Percentiles rank a stretch among this genome's conserved stretches.
Conservation (phyloP, 1,284 basidiomycete species). For the Chalciporus sp. region DNA sequence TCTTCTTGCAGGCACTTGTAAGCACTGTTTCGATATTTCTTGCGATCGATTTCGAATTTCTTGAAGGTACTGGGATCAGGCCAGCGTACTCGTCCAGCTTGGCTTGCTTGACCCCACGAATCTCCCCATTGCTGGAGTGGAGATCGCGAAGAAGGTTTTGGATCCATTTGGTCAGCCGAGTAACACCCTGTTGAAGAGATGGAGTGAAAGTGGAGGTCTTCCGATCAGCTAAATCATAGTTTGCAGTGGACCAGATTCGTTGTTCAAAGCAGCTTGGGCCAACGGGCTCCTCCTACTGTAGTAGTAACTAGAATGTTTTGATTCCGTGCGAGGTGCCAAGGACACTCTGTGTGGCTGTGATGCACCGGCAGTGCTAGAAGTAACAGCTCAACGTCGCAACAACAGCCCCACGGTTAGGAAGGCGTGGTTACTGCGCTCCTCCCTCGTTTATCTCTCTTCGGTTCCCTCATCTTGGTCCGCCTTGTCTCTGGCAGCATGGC, state of each 20-base stretch:
- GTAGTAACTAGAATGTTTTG: too few relatives aligned
- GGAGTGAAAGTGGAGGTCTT: conserved; percentile 44
- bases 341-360: too few relatives aligned
- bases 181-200: conserved; percentile 41
- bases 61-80: conserved; percentile 51
- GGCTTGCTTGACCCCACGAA: conserved; percentile 37
- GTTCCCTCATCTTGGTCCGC: conserved; percentile 3
- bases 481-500: conserved; percentile 30
- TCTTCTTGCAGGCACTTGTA: conserved; percentile 25
- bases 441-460: neutral
- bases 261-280: too few relatives aligned
- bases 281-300: too few relatives aligned
- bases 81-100: conserved; percentile 46
- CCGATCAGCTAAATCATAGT: conserved; percentile 21
- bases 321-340: too few relatives aligned
- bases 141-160: conserved; percentile 44
- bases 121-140: conserved; percentile 43
- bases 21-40: conserved; percentile 1
- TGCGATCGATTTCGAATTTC: neutral
- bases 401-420: too few relatives aligned
- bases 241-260: neutral
- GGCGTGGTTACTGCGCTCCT: neutral
- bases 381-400: too few relatives aligned
- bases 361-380: too few relatives aligned
- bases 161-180: conserved; percentile 46